Evolutionary conservation across 352 stramenopile genomes (phyloP).

Genomic region (Pythium phragmiticola): DNA sequence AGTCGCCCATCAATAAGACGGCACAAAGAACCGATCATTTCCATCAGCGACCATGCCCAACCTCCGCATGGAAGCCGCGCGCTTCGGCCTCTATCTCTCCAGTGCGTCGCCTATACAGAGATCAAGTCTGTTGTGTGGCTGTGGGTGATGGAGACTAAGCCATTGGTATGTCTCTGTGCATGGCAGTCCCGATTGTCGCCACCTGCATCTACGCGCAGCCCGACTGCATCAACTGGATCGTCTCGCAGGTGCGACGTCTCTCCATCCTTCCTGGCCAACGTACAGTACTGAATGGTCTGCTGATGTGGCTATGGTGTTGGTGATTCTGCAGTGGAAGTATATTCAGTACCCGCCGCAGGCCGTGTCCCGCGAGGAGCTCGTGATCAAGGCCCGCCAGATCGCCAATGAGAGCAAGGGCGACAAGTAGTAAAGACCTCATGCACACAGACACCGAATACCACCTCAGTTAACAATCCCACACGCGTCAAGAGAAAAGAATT

Average conservation of each 20-base stretch:
- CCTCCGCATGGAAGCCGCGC: conserved; percentile 60
- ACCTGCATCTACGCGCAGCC: conserved; percentile 86
- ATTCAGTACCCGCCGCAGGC: conserved; percentile 81
- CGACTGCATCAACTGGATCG: conserved; percentile 81
- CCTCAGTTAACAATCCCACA: no score
- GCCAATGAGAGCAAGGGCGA: conserved; percentile 53
- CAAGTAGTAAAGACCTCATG: conserved; percentile 17
- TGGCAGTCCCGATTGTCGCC: conserved; percentile 67
- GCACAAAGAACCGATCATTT: background rate
- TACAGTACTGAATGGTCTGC: no score
- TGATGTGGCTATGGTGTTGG: background rate
- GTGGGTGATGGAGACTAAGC: background rate
- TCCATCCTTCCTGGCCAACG: background rate
- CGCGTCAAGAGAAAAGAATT: no score
- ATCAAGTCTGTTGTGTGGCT: background rate
- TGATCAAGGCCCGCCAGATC: conserved; percentile 74
- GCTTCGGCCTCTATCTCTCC: conserved; percentile 70
- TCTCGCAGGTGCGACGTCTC: conserved; percentile 42
- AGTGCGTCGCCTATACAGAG: conserved; percentile 36
- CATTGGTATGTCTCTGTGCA: conserved; percentile 1
- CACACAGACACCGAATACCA: background rate
- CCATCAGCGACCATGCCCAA: conserved; percentile 38
- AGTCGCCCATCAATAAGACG: conserved; percentile 18
- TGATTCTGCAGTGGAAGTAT: conserved; percentile 67
- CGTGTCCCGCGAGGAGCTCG: conserved; percentile 72